Evolutionary conservation across 306 rosid genomes (phyloP), one percentile per base, ranked within the genome.

Genomic region (Coriaria nepalensis): DNA sequence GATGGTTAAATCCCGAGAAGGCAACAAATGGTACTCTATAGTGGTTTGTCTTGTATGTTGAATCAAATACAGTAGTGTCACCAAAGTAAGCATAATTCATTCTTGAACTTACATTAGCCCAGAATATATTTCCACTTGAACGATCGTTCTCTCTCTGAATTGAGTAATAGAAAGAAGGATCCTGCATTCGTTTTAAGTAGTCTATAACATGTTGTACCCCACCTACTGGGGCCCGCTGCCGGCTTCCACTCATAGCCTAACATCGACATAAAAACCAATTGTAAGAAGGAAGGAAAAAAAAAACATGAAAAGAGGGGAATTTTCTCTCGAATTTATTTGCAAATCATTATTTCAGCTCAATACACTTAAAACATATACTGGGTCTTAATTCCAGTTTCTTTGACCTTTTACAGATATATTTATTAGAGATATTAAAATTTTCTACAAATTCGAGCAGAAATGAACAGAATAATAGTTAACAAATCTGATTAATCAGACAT

Each of bases 111-210:
- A 80, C 77, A 70, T 87, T 85, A 6, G 67, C 85, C 96, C 96
- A 87, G 56, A 87, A 80, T 49, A 87, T 69, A 70, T 76, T 87
- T 11, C 84, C 87, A 48, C 64, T 54, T 1, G 66, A n/a, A 9
- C 69, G 79, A 64, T 66, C 83, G 44, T 51, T 67, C 37, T 77
- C 87, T 47, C 61, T 44, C 72, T 87, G 94, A 45, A 87, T 65
- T 10, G 86, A 80, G 66, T 67, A 82, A 56, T 47, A 79, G 81
- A 82, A 82, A 52, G 78, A 68, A 60, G 80, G 80, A 76, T 73
- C 82, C 47, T 79, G 86, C 92, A 75, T 78, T 65, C 87, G 83
- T 69, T 73, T 82, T 62, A 87, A 69, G 64, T 87, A 77, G 59
- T 82, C 94, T 63, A 87, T 42, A 11, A 87, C 66, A 59, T 75